phyloP scores from a whole-genome alignment of 1,284 basidiomycete genomes.

The Ceratorhiza oryzae-sativae region DNA sequence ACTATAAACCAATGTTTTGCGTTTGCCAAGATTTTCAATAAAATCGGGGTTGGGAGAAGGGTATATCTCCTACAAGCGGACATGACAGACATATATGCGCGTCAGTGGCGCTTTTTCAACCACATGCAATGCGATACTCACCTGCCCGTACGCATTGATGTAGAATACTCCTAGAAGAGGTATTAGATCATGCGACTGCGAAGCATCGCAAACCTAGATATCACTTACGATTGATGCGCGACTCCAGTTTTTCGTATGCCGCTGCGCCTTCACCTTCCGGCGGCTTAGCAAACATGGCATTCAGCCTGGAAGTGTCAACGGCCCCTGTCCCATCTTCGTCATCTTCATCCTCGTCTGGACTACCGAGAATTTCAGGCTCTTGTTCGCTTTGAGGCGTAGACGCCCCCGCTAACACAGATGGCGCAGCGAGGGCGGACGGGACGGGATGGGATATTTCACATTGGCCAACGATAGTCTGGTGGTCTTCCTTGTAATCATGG shows the following conservation, averaged over 20 bases:
- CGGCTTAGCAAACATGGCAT: constrained; percentile 71
- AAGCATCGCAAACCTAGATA: not conserved
- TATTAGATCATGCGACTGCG: not conserved
- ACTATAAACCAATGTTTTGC: constrained; percentile 83
- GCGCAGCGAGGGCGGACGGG: constrained; percentile 49
- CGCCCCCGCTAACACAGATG: constrained; percentile 43
- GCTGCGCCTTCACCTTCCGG: constrained; percentile 54
- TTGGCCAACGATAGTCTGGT: constrained; percentile 85
- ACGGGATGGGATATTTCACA: constrained; percentile 97
- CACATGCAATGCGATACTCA: constrained; percentile 44
- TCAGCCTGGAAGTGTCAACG: constrained; percentile 52
- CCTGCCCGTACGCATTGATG: constrained; percentile 89
- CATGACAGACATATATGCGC: constrained; percentile 7
- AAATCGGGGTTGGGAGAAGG: constrained; percentile 87
- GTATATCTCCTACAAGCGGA: constrained; percentile 70
- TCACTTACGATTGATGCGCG: constrained; percentile 70
- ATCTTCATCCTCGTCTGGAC: constrained; percentile 50
- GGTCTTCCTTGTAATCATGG: too few species aligned
- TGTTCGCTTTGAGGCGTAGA: constrained; percentile 37
- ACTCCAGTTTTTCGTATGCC: constrained; percentile 64
- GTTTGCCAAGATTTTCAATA: constrained; percentile 67
- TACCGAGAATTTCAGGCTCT: constrained; percentile 37
- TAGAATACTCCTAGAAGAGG: constrained; percentile 75
- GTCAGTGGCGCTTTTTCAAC: not conserved
- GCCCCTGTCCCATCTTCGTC: constrained; percentile 57